Base-by-base conservation (phyloP, 2,329 filamentous ascomycete species). In the Colletotrichum costaricense region DNA sequence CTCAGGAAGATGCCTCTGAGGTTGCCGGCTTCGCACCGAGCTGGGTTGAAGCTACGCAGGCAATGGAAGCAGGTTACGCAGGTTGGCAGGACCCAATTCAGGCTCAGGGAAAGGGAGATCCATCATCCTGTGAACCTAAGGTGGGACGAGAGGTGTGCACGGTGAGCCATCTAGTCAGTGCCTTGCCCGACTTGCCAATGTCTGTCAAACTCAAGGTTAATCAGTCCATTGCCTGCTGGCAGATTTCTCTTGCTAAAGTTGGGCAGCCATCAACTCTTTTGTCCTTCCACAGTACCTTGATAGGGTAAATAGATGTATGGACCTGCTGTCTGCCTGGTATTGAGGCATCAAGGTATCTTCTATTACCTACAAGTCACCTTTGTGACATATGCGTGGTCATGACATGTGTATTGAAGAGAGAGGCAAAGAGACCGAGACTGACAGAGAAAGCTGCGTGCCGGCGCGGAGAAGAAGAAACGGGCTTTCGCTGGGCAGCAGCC, bases 101-200 rank as follows among this genome's bases (percentile, higher is more conserved):
- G 46, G 65, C 30, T 59, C 57, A 55, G 30, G 57, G 46, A 33
- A 62, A 62, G 62, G 30, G 55, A 28, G 19, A 52, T 63, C 35
- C 46, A 49, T 33, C 42, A 52, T 57, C 58, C 46, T 35, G 49
- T 56, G 58, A 69, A 63, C 22, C 57, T 35, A 28, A 66, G 62
- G 67, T 70, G 67, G 67, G 67, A 59, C 55, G 42, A 57, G 62
- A 65, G 26, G 28, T 24, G 60, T 65, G 68, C 55, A 67, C 55
- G 55, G 63, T 59, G 46, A 67, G 49, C 55, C 42, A 30, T 71
- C 46, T 30, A 66, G 62, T 66, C 67, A 57, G 52, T 66, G 42
- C 33, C 33, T 35, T 35, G 33, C 24, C 60, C 57, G 38, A 7
- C 49, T 33, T 26, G 22, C 38, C 55, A 58, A 42, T 56, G 54